Evolutionary conservation across 768 basidiomycete genomes (phyloP).

Genomic region (Leccinum rimulosum): DNA sequence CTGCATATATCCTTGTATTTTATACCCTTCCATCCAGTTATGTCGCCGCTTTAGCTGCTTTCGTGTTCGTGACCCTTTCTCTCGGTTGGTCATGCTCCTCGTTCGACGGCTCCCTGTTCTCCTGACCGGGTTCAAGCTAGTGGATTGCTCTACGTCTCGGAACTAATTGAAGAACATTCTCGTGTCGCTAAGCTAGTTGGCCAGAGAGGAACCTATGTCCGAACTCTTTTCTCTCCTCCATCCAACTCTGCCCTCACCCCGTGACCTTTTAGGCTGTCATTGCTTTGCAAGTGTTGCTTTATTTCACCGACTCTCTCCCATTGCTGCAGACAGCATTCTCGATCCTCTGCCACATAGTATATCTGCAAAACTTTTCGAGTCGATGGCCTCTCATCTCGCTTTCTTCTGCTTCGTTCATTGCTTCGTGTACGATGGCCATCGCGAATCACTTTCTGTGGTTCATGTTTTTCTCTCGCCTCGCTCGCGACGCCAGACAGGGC

Average conservation of each 20-base stretch:
- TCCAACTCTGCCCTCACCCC: conserved; percentile 2
- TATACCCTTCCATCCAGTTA: conserved; percentile 50
- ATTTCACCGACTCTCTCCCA: conserved; percentile 80
- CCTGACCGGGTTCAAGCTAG: conserved; percentile 56
- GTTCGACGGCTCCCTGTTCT: background rate
- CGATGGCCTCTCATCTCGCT: conserved; percentile 94
- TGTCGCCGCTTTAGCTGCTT: conserved; percentile 70
- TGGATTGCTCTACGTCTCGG: conserved; percentile 90
- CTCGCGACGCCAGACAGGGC: conserved; percentile 58
- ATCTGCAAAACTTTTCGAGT: conserved; percentile 87
- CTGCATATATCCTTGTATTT: background rate
- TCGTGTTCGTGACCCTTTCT: conserved; percentile 89
- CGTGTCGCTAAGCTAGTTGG: conserved; percentile 78
- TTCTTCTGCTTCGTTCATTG: conserved; percentile 77
- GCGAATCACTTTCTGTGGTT: conserved; percentile 96
- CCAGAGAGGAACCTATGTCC: conserved; percentile 82
- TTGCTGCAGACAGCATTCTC: conserved; percentile 74
- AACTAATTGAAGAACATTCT: conserved; percentile 93
- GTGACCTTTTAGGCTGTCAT: conserved; percentile 65
- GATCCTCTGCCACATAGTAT: conserved; percentile 79
- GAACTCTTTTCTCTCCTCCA: conserved; percentile 30
- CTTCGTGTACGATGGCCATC: conserved; percentile 83
- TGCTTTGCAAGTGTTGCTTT: conserved; percentile 70
- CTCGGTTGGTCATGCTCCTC: conserved; percentile 56
- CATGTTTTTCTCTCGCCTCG: conserved; percentile 81